Base-by-base conservation (phyloP, 2,329 filamentous ascomycete species). In the Orbilia quercus region DNA sequence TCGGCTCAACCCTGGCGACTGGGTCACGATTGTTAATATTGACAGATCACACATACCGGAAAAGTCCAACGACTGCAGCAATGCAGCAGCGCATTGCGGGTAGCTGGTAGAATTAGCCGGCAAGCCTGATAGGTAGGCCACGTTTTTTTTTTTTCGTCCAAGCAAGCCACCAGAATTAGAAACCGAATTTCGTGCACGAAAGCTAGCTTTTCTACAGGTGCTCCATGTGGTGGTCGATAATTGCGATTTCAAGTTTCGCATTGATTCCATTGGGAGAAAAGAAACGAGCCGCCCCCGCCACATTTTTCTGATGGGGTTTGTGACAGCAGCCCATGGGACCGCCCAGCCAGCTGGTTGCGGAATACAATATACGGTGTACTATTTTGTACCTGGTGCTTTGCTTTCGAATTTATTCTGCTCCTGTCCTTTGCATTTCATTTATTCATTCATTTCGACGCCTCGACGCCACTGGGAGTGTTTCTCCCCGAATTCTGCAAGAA, bases 51-150 rank as follows among this genome's bases (percentile, higher is more conserved):
- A 57, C 55, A 40, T 31, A 48, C 42, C 23, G 3, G 3, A 38
- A 69, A 38, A 14, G 53, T 20, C 28, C 42, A 40, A 40, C 36
- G 36, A 40, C n/a, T 14, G 36, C 36, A 40, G 9, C n/a, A 40
- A 40, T 16, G 9, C 11, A 40, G n/a, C 36, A 16, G n/a, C 36
- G 36, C n/a, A 36, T n/a, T 7, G 31, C 22, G 11, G 14, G 23
- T n/a, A 16, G n/a, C 42, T 42, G 57, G 66, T 44, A 63, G 28
- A 28, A 71, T 53, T 71, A 58, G 22, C 66, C 66, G 66, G 66
- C 36, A 36, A 47, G 40, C 16, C 58, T 51, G 45, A 51, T 20
- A 45, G 20, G 18, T 40, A 7, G 18, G 40, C 53, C 63, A 67
- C 63, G 63, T 67, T 67, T 67, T 65, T 40, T 28, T 16, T 4